These are phyloP conservation scores for Fennellomyces sp. DNA, from an alignment of 371 early-diverging fungal species.

Conservation along the genomic window DNA sequence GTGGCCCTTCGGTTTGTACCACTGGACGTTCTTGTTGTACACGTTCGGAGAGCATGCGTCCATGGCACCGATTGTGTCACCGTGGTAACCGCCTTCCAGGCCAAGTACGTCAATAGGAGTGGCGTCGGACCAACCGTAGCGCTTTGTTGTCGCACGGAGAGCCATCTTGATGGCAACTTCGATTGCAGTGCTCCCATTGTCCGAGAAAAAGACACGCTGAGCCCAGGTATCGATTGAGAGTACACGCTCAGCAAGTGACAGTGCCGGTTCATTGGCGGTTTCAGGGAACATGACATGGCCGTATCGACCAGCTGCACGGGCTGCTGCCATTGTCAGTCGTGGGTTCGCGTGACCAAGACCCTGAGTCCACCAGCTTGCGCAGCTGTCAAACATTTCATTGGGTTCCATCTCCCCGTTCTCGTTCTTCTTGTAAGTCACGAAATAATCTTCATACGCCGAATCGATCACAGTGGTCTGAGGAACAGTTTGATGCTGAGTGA, in stretches of 20 bases:
- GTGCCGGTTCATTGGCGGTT: conserved; percentile 72
- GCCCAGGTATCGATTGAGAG: conserved; percentile 74
- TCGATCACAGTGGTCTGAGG: conserved; percentile 77
- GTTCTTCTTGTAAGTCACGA: conserved; percentile 49
- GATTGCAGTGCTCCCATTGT: conserved; percentile 81
- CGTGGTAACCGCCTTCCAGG: conserved; percentile 81
- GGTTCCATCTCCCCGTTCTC: conserved; percentile 10
- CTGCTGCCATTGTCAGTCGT: conserved; percentile 62
- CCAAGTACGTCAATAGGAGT: conserved; percentile 65
- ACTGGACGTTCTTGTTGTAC: conserved; percentile 76
- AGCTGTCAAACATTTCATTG: conserved; percentile 71
- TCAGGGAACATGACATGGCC: conserved; percentile 89
- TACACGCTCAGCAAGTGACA: conserved; percentile 65
- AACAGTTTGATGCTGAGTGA: conserved; percentile 76
- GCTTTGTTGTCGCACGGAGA: conserved; percentile 49
- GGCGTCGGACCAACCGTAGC: conserved; percentile 39
- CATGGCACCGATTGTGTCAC: conserved; percentile 88
- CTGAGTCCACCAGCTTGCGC: conserved; percentile 90
- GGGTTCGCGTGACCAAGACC: conserved; percentile 79
- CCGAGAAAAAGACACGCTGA: conserved; percentile 74
- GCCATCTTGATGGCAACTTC: conserved; percentile 89
- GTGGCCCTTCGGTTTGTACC: conserved; percentile 77
- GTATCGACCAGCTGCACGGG: conserved; percentile 77
- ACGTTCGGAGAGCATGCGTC: conserved; percentile 78
- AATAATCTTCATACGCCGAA: conserved; percentile 74